These are phyloP conservation scores for Bacidia rubella DNA, from an alignment of 495 filamentous ascomycete species.

Conservation along the genomic window DNA sequence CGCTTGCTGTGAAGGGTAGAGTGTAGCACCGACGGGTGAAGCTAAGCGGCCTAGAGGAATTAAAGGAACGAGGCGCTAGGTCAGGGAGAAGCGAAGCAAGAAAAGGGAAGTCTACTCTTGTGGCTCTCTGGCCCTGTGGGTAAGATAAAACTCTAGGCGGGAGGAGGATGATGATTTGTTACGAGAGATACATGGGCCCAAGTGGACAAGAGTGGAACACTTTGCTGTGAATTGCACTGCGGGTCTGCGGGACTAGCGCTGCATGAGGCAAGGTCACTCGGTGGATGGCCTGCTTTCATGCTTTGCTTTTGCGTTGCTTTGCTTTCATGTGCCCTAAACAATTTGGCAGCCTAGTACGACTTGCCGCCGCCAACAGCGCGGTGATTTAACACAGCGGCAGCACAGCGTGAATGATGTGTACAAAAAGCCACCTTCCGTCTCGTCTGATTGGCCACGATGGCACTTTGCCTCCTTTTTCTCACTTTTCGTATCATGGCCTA, in stretches of 20 bases:
- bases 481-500: neutral
- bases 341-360: no score
- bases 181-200: no score
- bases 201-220: no score
- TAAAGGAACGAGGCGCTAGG: neutral
- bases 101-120: no score
- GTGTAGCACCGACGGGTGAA: slow-evolving; percentile 1
- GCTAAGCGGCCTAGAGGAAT: slow-evolving; percentile 5
- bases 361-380: neutral
- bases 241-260: neutral
- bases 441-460: neutral
- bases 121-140: no score
- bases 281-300: neutral
- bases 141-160: no score
- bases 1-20: neutral
- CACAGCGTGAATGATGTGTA: neutral
- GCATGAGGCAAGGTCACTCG: slow-evolving; percentile 7
- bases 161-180: no score
- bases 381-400: neutral
- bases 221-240: neutral
- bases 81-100: no score
- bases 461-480: slow-evolving; percentile 4
- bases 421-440: neutral
- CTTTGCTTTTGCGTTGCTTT: no score
- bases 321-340: no score